These are phyloP conservation scores for Ogataea chonburiensis DNA, from an alignment of 805 yeast species.

Conservation along the genomic window DNA sequence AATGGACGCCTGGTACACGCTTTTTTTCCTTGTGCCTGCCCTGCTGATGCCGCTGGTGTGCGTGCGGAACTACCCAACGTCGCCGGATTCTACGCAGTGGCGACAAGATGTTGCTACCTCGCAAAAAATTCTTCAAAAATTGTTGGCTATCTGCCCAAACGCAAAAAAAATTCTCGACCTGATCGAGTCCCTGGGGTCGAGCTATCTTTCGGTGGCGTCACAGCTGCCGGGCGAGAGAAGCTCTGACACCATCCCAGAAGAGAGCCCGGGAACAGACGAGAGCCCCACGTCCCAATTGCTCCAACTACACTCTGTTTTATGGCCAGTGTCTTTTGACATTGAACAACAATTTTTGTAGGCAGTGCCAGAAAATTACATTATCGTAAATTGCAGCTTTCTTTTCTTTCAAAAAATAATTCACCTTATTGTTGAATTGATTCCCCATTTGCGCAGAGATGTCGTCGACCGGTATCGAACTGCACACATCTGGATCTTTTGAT, in stretches of 20 bases:
- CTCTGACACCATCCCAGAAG: slow-evolving; percentile 1
- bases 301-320: slow-evolving; percentile 17
- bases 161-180: slow-evolving; percentile 16
- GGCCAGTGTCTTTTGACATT: slow-evolving; percentile 20
- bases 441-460: too few relatives aligned
- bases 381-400: too few relatives aligned
- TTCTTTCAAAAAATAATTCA: slow-evolving; percentile 16
- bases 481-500: slow-evolving; percentile 1
- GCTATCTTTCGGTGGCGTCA: slow-evolving; percentile 3
- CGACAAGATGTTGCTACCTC: slow-evolving; percentile 8
- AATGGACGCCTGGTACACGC: slow-evolving; percentile 23
- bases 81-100: slow-evolving; percentile 8
- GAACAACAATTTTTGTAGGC: slow-evolving; percentile 18
- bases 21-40: slow-evolving; percentile 19
- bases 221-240: slow-evolving; percentile 1
- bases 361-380: too few relatives aligned
- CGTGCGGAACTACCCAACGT: slow-evolving; percentile 13
- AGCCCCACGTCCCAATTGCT: slow-evolving; percentile 16
- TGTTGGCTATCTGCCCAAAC: slow-evolving; percentile 13
- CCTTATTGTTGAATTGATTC: too few relatives aligned
- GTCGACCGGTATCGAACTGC: slow-evolving; percentile 7
- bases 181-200: slow-evolving; percentile 11
- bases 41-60: slow-evolving; percentile 19
- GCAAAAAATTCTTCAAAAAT: slow-evolving; percentile 7
- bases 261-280: slow-evolving; percentile 13